A percentile compares a stretch with the other conserved stretches of the same genome.
phyloP scores from a whole-genome alignment of 2,329 filamentous ascomycete species.

The Penicillium brasilianum region DNA sequence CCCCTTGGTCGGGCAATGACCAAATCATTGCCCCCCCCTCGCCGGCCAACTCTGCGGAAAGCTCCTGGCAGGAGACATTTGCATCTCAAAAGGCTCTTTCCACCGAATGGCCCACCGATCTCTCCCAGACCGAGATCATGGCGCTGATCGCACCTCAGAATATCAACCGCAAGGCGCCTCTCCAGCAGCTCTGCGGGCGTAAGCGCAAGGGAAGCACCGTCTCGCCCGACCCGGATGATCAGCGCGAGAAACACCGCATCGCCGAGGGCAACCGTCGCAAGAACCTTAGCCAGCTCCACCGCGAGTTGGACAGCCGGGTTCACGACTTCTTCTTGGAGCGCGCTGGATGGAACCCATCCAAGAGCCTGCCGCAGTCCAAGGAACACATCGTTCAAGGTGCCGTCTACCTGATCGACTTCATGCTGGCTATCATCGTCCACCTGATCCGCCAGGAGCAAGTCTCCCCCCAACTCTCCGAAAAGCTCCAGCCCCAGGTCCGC shows the following conservation, averaged over 20 bases:
- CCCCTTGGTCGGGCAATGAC: constrained; percentile 38
- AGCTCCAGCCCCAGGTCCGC: constrained; percentile 45
- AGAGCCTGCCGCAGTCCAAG: constrained; percentile 48
- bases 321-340: constrained; percentile 47
- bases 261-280: constrained; percentile 48
- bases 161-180: constrained; percentile 45
- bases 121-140: constrained; percentile 42
- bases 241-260: constrained; percentile 48
- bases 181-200: constrained; percentile 47
- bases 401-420: constrained; percentile 47
- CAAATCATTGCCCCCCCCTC: constrained; percentile 42
- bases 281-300: constrained; percentile 47
- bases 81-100: constrained; percentile 34
- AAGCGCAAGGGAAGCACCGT: constrained; percentile 45
- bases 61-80: constrained; percentile 43
- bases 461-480: constrained; percentile 43
- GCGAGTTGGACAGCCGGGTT: constrained; percentile 44
- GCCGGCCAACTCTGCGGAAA: constrained; percentile 45
- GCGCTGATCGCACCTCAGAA: constrained; percentile 42
- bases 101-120: constrained; percentile 41
- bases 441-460: constrained; percentile 44
- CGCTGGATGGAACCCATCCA: constrained; percentile 48
- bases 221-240: constrained; percentile 42
- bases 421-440: constrained; percentile 43
- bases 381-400: constrained; percentile 48